phyloP scores from a whole-genome alignment of 352 stramenopile species.

The Phytophthora lateralis region DNA sequence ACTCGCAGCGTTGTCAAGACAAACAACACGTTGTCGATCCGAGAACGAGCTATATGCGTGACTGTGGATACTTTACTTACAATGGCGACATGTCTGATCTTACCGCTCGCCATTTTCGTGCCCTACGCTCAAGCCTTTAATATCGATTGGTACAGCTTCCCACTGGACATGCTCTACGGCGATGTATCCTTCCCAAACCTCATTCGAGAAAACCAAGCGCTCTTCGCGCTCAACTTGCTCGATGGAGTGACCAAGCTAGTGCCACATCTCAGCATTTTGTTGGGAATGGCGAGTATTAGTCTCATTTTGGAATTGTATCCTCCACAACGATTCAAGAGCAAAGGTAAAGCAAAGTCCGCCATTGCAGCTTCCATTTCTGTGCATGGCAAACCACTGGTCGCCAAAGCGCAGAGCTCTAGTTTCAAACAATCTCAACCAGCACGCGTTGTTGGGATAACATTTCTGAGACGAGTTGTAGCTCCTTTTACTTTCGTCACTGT shows the following conservation, averaged over 20 bases:
- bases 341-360: neutral
- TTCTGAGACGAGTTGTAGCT: slow-evolving; percentile 14
- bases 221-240: slow-evolving; percentile 39
- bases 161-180: slow-evolving; percentile 43
- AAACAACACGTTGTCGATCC: slow-evolving; percentile 12
- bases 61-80: slow-evolving; percentile 21
- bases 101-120: slow-evolving; percentile 26
- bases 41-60: slow-evolving; percentile 27
- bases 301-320: slow-evolving; percentile 30
- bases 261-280: slow-evolving; percentile 46
- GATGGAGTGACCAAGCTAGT: slow-evolving; percentile 39
- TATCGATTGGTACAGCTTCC: slow-evolving; percentile 32
- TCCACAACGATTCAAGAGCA: slow-evolving; percentile 1
- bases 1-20: neutral
- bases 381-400: neutral
- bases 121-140: slow-evolving; percentile 41
- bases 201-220: slow-evolving; percentile 46
- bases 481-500: slow-evolving; percentile 22
- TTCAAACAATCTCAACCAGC: neutral
- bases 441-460: neutral
- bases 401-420: neutral
- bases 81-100: slow-evolving; percentile 4
- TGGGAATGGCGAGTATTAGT: slow-evolving; percentile 36
- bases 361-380: slow-evolving; percentile 2
- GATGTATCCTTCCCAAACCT: slow-evolving; percentile 54